These are phyloP conservation scores for Cerioporus squamosus DNA, from an alignment of 1,284 basidiomycete genomes.

Conservation along the genomic window DNA sequence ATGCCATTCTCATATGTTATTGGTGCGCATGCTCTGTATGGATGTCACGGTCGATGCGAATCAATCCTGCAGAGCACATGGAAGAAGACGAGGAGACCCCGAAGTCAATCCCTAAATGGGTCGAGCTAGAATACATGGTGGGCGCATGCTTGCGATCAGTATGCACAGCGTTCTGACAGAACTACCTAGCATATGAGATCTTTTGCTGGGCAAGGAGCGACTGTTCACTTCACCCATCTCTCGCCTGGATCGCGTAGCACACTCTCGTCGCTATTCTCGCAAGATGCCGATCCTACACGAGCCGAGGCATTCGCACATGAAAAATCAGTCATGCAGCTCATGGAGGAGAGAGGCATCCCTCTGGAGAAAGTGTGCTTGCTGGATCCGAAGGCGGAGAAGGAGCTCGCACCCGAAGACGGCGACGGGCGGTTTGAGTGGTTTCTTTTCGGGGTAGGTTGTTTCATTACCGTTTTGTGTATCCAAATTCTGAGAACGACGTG, in stretches of 20 bases:
- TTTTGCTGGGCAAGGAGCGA: conserved; percentile 67
- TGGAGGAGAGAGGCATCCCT: conserved; percentile 54
- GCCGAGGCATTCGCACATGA: conserved; percentile 66
- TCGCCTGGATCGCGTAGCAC: conserved; percentile 69
- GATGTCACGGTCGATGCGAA: background rate
- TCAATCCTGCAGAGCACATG: conserved; percentile 78
- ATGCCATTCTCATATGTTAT: conserved; percentile 41
- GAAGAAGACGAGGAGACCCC: conserved; percentile 86
- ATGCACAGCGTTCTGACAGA: background rate
- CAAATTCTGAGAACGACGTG: background rate
- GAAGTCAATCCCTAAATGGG: conserved; percentile 84
- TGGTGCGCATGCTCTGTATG: conserved; percentile 30
- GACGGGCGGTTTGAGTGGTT: conserved; percentile 81
- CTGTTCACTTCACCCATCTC: conserved; percentile 85
- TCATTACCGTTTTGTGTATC: too few relatives aligned
- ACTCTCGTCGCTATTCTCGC: conserved; percentile 50
- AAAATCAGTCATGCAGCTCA: conserved; percentile 67
- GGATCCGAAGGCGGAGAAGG: conserved; percentile 81
- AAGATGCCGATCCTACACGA: conserved; percentile 25
- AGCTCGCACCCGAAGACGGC: conserved; percentile 76
- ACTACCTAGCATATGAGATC: conserved; percentile 79
- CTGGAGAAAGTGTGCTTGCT: conserved; percentile 80
- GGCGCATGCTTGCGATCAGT: conserved; percentile 1
- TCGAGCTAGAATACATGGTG: conserved; percentile 78
- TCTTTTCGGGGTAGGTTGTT: conserved; percentile 74